Base-by-base conservation (phyloP, 2,329 filamentous ascomycete species). In the Aspergillus sp. region DNA sequence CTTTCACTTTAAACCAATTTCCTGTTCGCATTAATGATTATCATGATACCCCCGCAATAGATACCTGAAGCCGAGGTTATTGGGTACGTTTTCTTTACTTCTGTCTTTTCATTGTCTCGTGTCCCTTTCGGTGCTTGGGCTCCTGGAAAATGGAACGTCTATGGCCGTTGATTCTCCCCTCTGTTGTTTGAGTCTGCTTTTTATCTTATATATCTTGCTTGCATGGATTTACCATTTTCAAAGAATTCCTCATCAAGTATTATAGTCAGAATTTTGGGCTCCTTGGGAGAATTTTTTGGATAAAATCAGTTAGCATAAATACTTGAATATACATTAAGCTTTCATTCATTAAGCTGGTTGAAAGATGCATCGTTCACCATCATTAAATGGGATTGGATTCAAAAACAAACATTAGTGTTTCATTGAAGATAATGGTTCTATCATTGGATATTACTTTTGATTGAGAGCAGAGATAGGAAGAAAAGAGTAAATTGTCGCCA, bases 41-140 rank as follows among this genome's bases (percentile, higher is more conserved):
- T 51, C 39, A 56, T 60, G 60, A 64, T 63, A 63, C 62, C 62
- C 61, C 61, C 59, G 43, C 41, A 10, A 49, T 56, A 53, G 49
- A 56, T 53, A 48, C 42, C 46, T 47, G 38, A 46, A 35, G 37
- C 49, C 52, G 49, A 49, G 51, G 45, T 46, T 50, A 9, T 19
- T 38, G 9, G 12, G 17, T 17, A n/a, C 30, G 43, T 45, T 38
- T 44, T 33, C 44, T 43, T 41, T 48, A 35, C 42, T 39, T 48
- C 32, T 45, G 44, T 30, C 7, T 50, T 23, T 25, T 41, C 30
- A 12, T 20, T 15, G 12, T n/a, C 25, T 23, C 20, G 7, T 46
- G 13, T 35, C n/a, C 9, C 15, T n/a, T 13, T 35, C n/a, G 5
- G 15, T 35, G 33, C 37, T 39, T 43, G 20, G 25, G 41, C 5